phyloP scores from a whole-genome alignment of 2,329 filamentous ascomycete genomes.

The Pleomassaria siparia region DNA sequence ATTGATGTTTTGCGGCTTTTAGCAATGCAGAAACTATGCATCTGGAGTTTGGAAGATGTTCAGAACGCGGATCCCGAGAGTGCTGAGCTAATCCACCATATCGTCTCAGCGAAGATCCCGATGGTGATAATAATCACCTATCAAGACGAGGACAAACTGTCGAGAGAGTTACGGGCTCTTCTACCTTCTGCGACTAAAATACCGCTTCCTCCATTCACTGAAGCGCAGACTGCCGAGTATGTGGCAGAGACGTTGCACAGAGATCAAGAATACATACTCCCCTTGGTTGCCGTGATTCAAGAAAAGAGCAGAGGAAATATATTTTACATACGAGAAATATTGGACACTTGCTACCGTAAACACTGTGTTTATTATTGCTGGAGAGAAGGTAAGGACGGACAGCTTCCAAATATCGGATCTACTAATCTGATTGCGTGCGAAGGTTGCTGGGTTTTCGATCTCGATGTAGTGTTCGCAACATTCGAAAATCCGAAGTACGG shows the following conservation, averaged over 20 bases:
- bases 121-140: slow-evolving; percentile 69
- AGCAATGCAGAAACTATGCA: slow-evolving; percentile 81
- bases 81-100: slow-evolving; percentile 77
- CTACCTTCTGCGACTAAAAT: slow-evolving; percentile 61
- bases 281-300: slow-evolving; percentile 80
- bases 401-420: neutral
- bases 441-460: slow-evolving; percentile 76
- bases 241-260: slow-evolving; percentile 80
- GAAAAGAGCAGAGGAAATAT: slow-evolving; percentile 87
- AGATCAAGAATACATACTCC: slow-evolving; percentile 68
- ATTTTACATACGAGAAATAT: slow-evolving; percentile 89
- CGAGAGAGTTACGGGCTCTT: slow-evolving; percentile 40
- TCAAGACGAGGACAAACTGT: slow-evolving; percentile 44
- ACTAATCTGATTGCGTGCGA: neutral
- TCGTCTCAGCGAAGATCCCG: slow-evolving; percentile 75
- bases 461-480: slow-evolving; percentile 83
- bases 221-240: slow-evolving; percentile 79
- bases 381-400: slow-evolving; percentile 55
- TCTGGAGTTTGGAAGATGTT: slow-evolving; percentile 84
- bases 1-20: slow-evolving; percentile 83
- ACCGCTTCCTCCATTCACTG: slow-evolving; percentile 69
- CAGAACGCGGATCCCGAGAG: slow-evolving; percentile 90
- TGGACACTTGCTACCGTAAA: slow-evolving; percentile 82
- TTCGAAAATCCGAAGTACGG: slow-evolving; percentile 79
- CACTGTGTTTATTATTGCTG: slow-evolving; percentile 92